Percentiles rank a stretch among this genome's conserved stretches.
Conservation (phyloP, 139 green algal species). For the Coelastrella sp. region DNA sequence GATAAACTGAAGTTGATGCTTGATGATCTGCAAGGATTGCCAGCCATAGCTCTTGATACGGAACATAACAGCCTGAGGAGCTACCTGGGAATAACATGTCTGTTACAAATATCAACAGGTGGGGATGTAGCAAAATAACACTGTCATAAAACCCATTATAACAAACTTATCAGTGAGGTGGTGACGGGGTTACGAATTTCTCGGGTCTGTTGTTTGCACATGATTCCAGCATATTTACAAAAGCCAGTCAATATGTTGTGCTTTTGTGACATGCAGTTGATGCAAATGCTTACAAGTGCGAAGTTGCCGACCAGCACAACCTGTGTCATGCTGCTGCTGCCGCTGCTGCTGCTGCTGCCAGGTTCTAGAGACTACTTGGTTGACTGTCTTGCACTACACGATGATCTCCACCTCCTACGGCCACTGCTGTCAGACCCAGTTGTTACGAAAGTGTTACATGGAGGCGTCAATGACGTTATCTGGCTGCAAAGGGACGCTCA, state of each 20-base stretch:
- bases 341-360: conserved; percentile 2
- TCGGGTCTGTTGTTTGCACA: too few species aligned
- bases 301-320: background rate
- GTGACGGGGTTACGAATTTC: background rate
- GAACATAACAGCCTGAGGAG: conserved; percentile 70
- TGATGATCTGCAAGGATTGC: conserved; percentile 43
- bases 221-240: too few species aligned
- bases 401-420: conserved; percentile 66
- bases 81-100: conserved; percentile 80
- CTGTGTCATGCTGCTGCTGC: background rate
- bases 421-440: conserved; percentile 65
- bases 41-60: conserved; percentile 73
- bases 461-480: conserved; percentile 80
- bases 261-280: background rate
- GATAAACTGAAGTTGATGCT: conserved; percentile 49
- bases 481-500: conserved; percentile 87
- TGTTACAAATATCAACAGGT: conserved; percentile 82
- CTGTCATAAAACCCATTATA: background rate
- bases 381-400: conserved; percentile 75
- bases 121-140: too few species aligned
- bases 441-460: conserved; percentile 77
- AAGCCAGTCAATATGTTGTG: too few species aligned
- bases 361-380: conserved; percentile 65
- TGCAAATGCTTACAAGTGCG: background rate
- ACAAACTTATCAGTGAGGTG: background rate